Evolutionary conservation across 2,329 filamentous ascomycete genomes (phyloP).

Genomic region (Colletotrichum tanaceti): DNA sequence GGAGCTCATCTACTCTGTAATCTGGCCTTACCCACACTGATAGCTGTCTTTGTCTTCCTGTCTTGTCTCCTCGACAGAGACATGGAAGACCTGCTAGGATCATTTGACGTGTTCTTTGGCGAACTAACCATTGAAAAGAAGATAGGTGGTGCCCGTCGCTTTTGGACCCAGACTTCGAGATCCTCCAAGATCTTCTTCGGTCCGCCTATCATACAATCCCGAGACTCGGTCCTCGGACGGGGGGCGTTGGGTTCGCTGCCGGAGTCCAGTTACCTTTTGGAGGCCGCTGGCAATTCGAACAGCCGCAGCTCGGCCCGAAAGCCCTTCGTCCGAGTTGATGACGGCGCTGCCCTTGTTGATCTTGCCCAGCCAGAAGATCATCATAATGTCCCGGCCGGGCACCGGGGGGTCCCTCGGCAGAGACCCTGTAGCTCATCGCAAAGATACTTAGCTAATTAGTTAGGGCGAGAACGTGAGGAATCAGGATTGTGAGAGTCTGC

Average conservation of each 20-base stretch:
- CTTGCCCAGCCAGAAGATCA: conserved; percentile 34
- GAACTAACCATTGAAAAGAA: no score
- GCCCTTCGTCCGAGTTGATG: conserved; percentile 35
- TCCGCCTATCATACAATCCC: conserved; percentile 23
- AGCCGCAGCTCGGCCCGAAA: conserved; percentile 11
- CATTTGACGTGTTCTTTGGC: no score
- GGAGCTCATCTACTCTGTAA: no score
- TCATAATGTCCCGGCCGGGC: conserved; percentile 32
- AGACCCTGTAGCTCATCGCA: conserved; percentile 16
- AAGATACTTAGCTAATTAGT: no score
- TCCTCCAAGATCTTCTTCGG: not conserved
- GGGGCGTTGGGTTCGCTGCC: conserved; percentile 21
- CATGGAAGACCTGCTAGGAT: no score
- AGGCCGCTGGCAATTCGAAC: conserved; percentile 22
- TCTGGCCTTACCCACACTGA: no score
- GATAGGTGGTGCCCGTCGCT: not conserved
- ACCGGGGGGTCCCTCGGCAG: conserved; percentile 24
- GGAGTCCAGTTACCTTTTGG: conserved; percentile 25
- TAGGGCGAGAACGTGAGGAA: no score
- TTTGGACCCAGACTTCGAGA: conserved; percentile 10
- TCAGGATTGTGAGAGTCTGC: no score
- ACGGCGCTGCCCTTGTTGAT: conserved; percentile 37
- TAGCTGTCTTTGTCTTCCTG: no score
- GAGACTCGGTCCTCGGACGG: conserved; percentile 25
- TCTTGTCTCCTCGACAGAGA: no score